These are phyloP conservation scores for Cryphonectria naterciae DNA, from an alignment of 2,329 filamentous ascomycete species.

Conservation along the genomic window DNA sequence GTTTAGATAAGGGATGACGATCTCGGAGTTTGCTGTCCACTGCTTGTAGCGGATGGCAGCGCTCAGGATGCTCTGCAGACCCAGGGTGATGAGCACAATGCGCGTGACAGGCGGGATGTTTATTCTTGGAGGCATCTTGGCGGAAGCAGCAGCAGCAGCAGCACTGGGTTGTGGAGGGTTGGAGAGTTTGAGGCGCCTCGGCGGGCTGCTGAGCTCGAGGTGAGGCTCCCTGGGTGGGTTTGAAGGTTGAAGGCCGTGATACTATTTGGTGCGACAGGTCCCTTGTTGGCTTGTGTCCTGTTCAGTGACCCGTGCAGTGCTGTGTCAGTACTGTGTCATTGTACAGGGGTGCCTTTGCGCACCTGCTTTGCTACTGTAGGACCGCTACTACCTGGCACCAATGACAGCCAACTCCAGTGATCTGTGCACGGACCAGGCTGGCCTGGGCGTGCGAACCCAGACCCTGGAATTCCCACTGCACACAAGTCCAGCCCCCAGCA, in stretches of 20 bases:
- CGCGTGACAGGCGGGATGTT: slow-evolving; percentile 93
- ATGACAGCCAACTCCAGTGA: background rate
- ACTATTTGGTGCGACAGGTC: background rate
- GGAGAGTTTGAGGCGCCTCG: background rate
- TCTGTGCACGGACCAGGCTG: background rate
- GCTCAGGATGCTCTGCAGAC: slow-evolving; percentile 81
- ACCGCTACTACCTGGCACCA: background rate
- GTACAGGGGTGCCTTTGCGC: background rate
- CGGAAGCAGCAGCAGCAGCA: background rate
- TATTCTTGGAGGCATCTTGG: slow-evolving; percentile 76
- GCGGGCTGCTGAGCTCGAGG: background rate
- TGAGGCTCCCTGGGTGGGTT: slow-evolving; percentile 4
- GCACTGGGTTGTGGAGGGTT: background rate
- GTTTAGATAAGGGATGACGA: slow-evolving; percentile 83
- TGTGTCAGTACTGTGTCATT: background rate
- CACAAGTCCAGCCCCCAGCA: no score
- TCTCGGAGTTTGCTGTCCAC: slow-evolving; percentile 65
- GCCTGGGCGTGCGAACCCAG: background rate
- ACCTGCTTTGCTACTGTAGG: background rate
- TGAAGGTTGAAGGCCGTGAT: slow-evolving; percentile 5
- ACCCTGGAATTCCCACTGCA: background rate
- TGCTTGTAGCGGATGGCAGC: slow-evolving; percentile 75
- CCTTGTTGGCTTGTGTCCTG: slow-evolving; percentile 19
- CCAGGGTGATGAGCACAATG: slow-evolving; percentile 73
- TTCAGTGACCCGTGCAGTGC: background rate